Evolutionary conservation across 495 filamentous ascomycete species (phyloP), one percentile per base, ranked within the genome.

Genomic region (Lophiostoma macrostomum): DNA sequence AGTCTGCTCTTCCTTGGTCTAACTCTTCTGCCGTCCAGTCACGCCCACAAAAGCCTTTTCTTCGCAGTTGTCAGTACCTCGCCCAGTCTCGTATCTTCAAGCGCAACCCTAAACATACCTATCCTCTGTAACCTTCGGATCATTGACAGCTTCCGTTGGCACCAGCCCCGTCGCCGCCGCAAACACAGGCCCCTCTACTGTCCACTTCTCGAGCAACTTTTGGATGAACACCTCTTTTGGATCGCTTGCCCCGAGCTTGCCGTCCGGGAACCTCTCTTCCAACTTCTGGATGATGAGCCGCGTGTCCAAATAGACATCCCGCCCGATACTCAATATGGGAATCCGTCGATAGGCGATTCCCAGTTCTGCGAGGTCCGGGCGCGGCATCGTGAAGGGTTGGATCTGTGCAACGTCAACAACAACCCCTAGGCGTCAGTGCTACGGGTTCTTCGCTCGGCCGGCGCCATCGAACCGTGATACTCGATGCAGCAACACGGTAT

Each of bases 121-220:
- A n/a, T n/a, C n/a, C n/a, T n/a, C n/a, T n/a, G n/a, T n/a, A n/a
- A n/a, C n/a, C n/a, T n/a, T n/a, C n/a, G n/a, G n/a, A n/a, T n/a
- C n/a, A n/a, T n/a, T n/a, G n/a, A n/a, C n/a, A n/a, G n/a, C n/a
- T 29, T 27, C 42, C 4, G 67, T 47, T 5, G 79, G 79, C 10
- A 85, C 71, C 13, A 78, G 58, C 45, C 70, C 65, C 8, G 67
- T 66, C 12, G 73, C 75, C 7, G 63, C 55, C 20, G 40, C 50
- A 57, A 84, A 85, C 20, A 82, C 42, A n/a, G 68, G 73, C 14
- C 63, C 68, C 48, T 76, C 73, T 36, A 75, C 64, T 5, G 63
- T 71, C 58, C 61, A 76, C 53, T 50, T 61, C 53, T 74, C 68
- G 36, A 76, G 51, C n/a, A 78, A 64, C 29, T 52, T 63, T 18